phyloP scores from a whole-genome alignment of 768 basidiomycete species.

The Candolleomyces efflorescens region DNA sequence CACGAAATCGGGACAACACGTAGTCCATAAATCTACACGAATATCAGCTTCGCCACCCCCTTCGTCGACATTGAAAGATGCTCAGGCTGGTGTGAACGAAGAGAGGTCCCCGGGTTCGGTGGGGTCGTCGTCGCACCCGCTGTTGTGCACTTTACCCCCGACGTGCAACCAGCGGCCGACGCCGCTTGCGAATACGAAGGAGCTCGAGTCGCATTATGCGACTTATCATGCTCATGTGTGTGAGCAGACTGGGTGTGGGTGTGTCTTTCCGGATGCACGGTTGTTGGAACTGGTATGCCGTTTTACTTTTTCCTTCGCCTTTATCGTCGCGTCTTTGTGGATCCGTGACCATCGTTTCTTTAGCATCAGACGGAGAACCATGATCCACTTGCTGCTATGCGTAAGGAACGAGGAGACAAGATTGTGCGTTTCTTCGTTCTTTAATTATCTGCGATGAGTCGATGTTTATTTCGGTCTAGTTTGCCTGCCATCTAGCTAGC shows the following conservation, averaged over 20 bases:
- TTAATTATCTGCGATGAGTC: not conserved
- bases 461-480: conserved; percentile 36
- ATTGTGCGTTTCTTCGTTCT: conserved; percentile 50
- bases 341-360: not conserved
- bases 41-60: conserved; percentile 12
- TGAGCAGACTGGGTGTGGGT: conserved; percentile 61
- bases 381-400: conserved; percentile 75
- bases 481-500: conserved; percentile 68
- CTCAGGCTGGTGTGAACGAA: no score
- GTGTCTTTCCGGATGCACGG: conserved; percentile 82
- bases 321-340: not conserved
- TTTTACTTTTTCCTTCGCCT: not conserved
- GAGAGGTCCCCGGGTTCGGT: conserved; percentile 5
- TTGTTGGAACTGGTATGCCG: conserved; percentile 72
- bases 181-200: conserved; percentile 56
- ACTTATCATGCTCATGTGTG: conserved; percentile 84
- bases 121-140: conserved; percentile 24
- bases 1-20: conserved; percentile 28
- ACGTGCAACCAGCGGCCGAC: conserved; percentile 73
- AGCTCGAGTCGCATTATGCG: conserved; percentile 81
- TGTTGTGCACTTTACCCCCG: conserved; percentile 76
- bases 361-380: conserved; percentile 87
- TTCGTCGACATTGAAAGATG: conserved; percentile 4
- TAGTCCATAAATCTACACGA: conserved; percentile 27
- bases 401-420: conserved; percentile 78